Evolutionary conservation across 179 eudicot species (phyloP), one percentile per base, ranked within the genome.

Genomic region (Sideroxylon spinosum): DNA sequence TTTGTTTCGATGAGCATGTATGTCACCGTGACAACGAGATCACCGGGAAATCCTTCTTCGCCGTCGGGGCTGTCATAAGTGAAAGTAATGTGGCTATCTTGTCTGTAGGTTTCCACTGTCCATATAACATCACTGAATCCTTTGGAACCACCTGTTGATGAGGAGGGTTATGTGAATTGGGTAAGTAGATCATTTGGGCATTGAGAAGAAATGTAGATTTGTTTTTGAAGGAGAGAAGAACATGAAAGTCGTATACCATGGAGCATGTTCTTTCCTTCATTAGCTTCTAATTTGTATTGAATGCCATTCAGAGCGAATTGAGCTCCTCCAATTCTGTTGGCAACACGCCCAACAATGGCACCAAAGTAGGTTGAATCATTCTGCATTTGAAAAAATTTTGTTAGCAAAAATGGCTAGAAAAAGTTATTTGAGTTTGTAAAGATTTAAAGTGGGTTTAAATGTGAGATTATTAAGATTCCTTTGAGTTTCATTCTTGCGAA

Each of bases 1-100:
- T 86, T 77, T n/a, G 74, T 62, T 7, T 66, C 65, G 3, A 82
- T 68, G 71, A 94, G 62, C 83, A 75, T 74, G 86, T 94, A 94
- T 0, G 92, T 93, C 29, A 91, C 98, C 26, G 44, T 62, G 12
- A 90, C 97, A 46, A 73, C 50, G 0, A 94, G 80, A 22, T 78
- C 78, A 0, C 98, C 97, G 0, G 98, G 96, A 71, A 94, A 94
- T 48, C 98, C 98, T 87, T 90, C 77, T 85, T 93, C 95, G 4
- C 97, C 97, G 67, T 93, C 95, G 46, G 11, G 25, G 79, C 97
- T 93, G 73, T 76, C 13, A 82, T 90, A 92, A 62, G 84, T 76
- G 80, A 94, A 90, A 1, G 90, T 90, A n/a, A 94, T 81, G 59
- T 85, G 84, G 46, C 75, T 81, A 19, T 81, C 84, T 48, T 78